These are phyloP conservation scores for Platismatia glauca DNA, from an alignment of 495 filamentous ascomycete genomes.

Conservation along the genomic window DNA sequence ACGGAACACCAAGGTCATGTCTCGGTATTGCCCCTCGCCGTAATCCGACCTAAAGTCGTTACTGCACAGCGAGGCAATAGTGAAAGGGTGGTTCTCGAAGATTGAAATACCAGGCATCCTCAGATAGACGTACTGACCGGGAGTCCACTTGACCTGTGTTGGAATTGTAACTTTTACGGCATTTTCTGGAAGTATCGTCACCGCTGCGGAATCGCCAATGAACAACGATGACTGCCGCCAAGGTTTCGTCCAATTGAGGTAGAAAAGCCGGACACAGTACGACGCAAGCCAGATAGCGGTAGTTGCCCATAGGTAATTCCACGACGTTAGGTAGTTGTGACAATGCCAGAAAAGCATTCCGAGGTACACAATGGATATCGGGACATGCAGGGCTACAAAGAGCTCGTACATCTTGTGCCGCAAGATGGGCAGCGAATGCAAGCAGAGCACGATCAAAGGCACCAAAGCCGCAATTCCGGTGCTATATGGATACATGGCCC, in stretches of 20 bases:
- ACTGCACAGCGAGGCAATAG: conserved; percentile 82
- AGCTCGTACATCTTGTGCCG: conserved; percentile 65
- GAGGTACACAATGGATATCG: conserved; percentile 70
- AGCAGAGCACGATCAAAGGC: conserved; percentile 69
- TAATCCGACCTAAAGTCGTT: conserved; percentile 83
- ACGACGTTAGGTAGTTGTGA: conserved; percentile 82
- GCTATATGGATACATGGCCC: conserved; percentile 65
- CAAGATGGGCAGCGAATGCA: conserved; percentile 69
- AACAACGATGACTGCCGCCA: conserved; percentile 62
- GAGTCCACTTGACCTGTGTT: conserved; percentile 85
- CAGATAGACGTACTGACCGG: conserved; percentile 90
- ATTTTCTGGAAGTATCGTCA: conserved; percentile 82
- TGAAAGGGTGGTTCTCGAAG: conserved; percentile 92
- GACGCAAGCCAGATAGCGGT: conserved; percentile 67
- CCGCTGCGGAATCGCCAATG: conserved; percentile 77
- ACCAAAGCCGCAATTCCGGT: conserved; percentile 81
- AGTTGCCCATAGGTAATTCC: conserved; percentile 81
- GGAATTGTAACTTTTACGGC: conserved; percentile 90
- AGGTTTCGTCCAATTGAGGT: conserved; percentile 81
- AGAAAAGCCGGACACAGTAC: conserved; percentile 56
- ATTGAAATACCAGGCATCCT: conserved; percentile 85
- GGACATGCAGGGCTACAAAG: conserved; percentile 73
- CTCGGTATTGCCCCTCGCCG: conserved; percentile 66
- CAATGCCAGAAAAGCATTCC: conserved; percentile 93
- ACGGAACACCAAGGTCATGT: conserved; percentile 83